Evolutionary conservation across 371 early-diverging fungal species (phyloP).

Genomic region (Apophysomyces elegans): DNA sequence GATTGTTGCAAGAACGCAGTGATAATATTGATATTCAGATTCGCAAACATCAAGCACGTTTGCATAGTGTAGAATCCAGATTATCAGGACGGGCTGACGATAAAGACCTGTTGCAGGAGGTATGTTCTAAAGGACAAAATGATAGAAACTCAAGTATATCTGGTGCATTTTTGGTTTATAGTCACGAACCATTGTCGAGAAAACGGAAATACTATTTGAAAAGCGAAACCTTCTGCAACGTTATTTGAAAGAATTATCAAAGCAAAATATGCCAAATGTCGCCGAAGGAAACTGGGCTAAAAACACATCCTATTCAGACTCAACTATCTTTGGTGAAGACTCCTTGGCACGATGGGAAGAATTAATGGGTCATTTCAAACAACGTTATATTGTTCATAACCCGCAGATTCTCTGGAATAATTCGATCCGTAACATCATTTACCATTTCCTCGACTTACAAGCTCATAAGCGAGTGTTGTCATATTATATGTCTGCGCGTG

Average conservation of each 20-base stretch:
- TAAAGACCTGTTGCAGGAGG: constrained; percentile 31
- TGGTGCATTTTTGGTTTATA: constrained; percentile 15
- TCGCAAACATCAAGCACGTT: constrained; percentile 47
- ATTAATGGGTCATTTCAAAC: constrained; percentile 49
- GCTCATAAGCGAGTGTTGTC: constrained; percentile 47
- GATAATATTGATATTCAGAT: constrained; percentile 67
- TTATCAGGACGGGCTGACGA: constrained; percentile 22
- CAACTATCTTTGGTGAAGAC: constrained; percentile 42
- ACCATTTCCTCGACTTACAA: constrained; percentile 51
- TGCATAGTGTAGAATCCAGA: constrained; percentile 43
- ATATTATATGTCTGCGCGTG: constrained; percentile 55
- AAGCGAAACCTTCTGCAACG: constrained; percentile 48
- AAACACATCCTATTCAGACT: constrained; percentile 25
- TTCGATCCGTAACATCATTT: constrained; percentile 51
- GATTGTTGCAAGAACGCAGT: constrained; percentile 54
- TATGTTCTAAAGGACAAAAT: constrained; percentile 17
- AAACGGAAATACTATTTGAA: constrained; percentile 48
- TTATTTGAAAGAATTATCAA: constrained; percentile 38
- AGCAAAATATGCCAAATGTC: constrained; percentile 29
- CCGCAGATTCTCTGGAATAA: constrained; percentile 61
- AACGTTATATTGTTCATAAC: constrained; percentile 54
- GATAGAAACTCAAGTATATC: constrained; percentile 11
- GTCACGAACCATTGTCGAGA: constrained; percentile 47
- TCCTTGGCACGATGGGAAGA: constrained; percentile 46
- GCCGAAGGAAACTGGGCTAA: neutral